A percentile compares a stretch with the other conserved stretches of the same genome.
Conservation (phyloP, 2,329 filamentous ascomycete species). For the Neopestalotiopsis sp. region DNA sequence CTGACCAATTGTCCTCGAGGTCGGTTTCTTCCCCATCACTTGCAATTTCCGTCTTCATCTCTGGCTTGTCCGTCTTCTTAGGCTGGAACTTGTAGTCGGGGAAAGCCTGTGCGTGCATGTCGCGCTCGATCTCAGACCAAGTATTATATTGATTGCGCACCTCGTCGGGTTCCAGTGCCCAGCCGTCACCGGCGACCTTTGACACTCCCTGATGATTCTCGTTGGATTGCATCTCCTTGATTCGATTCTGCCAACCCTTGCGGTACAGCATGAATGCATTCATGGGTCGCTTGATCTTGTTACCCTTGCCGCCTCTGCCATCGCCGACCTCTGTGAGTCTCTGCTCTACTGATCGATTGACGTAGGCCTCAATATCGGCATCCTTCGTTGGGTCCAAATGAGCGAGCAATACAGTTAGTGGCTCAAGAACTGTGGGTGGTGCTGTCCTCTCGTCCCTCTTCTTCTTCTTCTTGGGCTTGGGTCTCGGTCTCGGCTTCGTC, state of each 20-base stretch:
- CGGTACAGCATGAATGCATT: slow-evolving; percentile 99
- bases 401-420: slow-evolving; percentile 74
- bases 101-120: slow-evolving; percentile 84
- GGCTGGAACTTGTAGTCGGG: slow-evolving; percentile 95
- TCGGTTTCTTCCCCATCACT: slow-evolving; percentile 41
- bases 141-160: slow-evolving; percentile 78
- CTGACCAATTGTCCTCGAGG: slow-evolving; percentile 41
- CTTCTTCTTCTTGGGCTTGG: slow-evolving; percentile 34
- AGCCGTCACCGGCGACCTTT: slow-evolving; percentile 83
- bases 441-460: slow-evolving; percentile 44
- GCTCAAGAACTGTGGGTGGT: slow-evolving; percentile 63
- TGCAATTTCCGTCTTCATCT: slow-evolving; percentile 29
- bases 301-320: slow-evolving; percentile 58
- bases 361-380: slow-evolving; percentile 81
- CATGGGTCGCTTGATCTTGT: slow-evolving; percentile 89
- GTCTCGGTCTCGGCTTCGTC: slow-evolving; percentile 46
- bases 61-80: slow-evolving; percentile 65
- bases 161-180: slow-evolving; percentile 78
- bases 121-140: slow-evolving; percentile 79
- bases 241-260: slow-evolving; percentile 86
- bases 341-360: slow-evolving; percentile 71
- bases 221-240: slow-evolving; percentile 79
- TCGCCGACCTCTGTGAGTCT: slow-evolving; percentile 72
- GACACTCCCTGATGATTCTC: slow-evolving; percentile 97
- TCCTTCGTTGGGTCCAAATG: slow-evolving; percentile 67